Conservation (phyloP, 1,284 basidiomycete genomes). For the Rhodotorula sp. region DNA sequence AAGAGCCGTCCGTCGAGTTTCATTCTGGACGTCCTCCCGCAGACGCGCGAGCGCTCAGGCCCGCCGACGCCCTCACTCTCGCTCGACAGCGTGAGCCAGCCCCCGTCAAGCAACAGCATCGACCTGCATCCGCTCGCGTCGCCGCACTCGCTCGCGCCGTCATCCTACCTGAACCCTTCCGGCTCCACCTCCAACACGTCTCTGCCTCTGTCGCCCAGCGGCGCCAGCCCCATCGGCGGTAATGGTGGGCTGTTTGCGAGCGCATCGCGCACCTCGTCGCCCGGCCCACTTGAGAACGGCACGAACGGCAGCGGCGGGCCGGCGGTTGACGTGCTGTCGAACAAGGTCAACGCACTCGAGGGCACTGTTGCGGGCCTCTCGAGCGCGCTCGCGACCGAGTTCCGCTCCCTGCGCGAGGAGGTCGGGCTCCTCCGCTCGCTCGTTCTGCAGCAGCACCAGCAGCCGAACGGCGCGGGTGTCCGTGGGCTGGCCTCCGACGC, state of each 20-base stretch:
- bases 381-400: slow-evolving; percentile 23
- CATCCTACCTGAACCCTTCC: slow-evolving; percentile 18
- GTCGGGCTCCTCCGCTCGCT: slow-evolving; percentile 27
- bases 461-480: not conserved
- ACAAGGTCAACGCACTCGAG: slow-evolving; percentile 32
- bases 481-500: slow-evolving; percentile 1
- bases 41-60: slow-evolving; percentile 24
- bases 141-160: slow-evolving; percentile 24
- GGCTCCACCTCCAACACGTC: slow-evolving; percentile 10
- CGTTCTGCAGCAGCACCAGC: slow-evolving; percentile 32
- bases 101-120: not conserved
- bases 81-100: slow-evolving; percentile 29
- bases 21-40: slow-evolving; percentile 41
- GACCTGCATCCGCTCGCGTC: slow-evolving; percentile 20
- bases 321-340: slow-evolving; percentile 16
- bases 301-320: not conserved
- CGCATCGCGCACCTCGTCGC: slow-evolving; percentile 25
- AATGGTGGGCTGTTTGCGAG: not conserved
- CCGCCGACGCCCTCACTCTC: slow-evolving; percentile 31
- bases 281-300: slow-evolving; percentile 16
- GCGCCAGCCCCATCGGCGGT: not conserved
- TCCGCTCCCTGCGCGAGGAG: slow-evolving; percentile 33
- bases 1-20: slow-evolving; percentile 39
- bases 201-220: slow-evolving; percentile 8
- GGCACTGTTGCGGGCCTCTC: slow-evolving; percentile 33